Percentiles rank a stretch among this genome's conserved stretches.
Evolutionary conservation across 2,329 filamentous ascomycete species (phyloP).

Genomic region (Alternaria sp.): DNA sequence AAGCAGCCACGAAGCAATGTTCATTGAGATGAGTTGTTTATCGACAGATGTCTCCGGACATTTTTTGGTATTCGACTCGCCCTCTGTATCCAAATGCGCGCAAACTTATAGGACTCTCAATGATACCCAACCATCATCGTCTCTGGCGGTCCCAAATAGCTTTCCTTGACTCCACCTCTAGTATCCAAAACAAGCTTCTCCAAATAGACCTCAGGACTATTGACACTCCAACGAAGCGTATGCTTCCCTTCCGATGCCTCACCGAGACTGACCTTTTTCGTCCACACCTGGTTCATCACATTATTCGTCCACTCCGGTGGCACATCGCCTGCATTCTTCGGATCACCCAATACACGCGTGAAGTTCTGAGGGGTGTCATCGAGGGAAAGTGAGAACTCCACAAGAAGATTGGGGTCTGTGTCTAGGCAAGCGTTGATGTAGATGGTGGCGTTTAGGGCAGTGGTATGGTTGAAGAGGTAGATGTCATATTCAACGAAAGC

Average conservation of each 20-base stretch:
- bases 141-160: conserved; percentile 37
- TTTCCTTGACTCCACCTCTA: conserved; percentile 30
- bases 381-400: conserved; percentile 56
- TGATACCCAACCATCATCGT: conserved; percentile 3
- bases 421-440: conserved; percentile 53
- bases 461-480: conserved; percentile 26
- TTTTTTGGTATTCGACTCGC: no score
- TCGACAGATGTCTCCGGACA: no score
- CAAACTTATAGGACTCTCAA: background rate
- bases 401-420: conserved; percentile 56
- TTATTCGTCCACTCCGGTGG: conserved; percentile 56
- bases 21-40: background rate
- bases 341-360: conserved; percentile 28
- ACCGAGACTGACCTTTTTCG: conserved; percentile 32
- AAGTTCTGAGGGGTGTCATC: conserved; percentile 23
- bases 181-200: conserved; percentile 36
- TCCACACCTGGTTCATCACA: conserved; percentile 31
- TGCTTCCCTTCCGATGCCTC: conserved; percentile 36
- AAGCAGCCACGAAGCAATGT: background rate
- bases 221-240: conserved; percentile 41
- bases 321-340: conserved; percentile 46
- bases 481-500: conserved; percentile 28
- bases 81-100: background rate
- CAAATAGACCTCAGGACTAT: conserved; percentile 33
- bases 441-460: conserved; percentile 43